Evolutionary conservation across 2,329 filamentous ascomycete genomes (phyloP).

Genomic region (Drechslera avenae): DNA sequence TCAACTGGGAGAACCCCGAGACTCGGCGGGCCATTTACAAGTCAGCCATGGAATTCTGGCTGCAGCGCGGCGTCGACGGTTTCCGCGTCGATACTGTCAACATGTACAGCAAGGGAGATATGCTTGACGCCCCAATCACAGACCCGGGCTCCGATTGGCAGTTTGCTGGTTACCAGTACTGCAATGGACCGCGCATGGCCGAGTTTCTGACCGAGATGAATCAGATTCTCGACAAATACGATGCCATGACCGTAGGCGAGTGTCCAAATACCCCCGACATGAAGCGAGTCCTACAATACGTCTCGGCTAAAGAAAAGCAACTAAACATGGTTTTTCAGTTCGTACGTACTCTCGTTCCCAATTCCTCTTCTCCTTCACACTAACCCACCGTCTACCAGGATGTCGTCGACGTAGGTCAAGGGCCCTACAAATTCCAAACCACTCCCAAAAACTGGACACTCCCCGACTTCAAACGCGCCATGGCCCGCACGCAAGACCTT

Average conservation of each 20-base stretch:
- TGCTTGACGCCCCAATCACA: slow-evolving; percentile 42
- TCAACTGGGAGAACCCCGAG: slow-evolving; percentile 80
- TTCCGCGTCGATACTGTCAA: slow-evolving; percentile 50
- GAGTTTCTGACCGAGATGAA: slow-evolving; percentile 71
- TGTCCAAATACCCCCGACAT: slow-evolving; percentile 67
- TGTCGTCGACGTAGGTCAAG: slow-evolving; percentile 46
- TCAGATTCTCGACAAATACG: slow-evolving; percentile 63
- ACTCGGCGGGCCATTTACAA: slow-evolving; percentile 73
- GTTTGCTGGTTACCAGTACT: slow-evolving; percentile 57
- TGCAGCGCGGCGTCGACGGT: slow-evolving; percentile 67
- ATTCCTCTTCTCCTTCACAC: background rate
- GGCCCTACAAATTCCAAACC: slow-evolving; percentile 46
- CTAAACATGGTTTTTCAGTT: slow-evolving; percentile 69
- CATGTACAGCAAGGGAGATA: slow-evolving; percentile 45
- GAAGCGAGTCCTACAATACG: slow-evolving; percentile 63
- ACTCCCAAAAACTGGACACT: slow-evolving; percentile 42
- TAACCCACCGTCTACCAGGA: slow-evolving; percentile 36
- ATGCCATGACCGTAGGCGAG: slow-evolving; percentile 74
- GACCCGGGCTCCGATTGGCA: slow-evolving; percentile 42
- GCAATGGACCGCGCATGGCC: slow-evolving; percentile 71
- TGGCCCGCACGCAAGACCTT: slow-evolving; percentile 40
- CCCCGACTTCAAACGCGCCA: slow-evolving; percentile 39
- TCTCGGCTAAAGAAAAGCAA: slow-evolving; percentile 63
- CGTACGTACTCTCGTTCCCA: slow-evolving; percentile 39
- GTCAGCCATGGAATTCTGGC: slow-evolving; percentile 75